Evolutionary conservation across 345 rosid genomes (phyloP).

Genomic region (Gossypium turneri): DNA sequence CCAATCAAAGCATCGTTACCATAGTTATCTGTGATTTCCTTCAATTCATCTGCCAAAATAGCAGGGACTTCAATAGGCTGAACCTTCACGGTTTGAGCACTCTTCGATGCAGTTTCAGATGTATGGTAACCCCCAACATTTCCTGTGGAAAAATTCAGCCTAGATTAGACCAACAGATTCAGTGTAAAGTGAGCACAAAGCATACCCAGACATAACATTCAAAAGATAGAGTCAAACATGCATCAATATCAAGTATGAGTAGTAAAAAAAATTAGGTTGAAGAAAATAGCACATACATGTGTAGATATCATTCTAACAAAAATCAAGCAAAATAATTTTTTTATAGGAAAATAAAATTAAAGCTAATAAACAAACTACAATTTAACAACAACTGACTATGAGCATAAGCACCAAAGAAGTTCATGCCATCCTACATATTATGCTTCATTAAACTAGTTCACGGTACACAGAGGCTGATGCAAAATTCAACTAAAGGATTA

Average conservation of each 20-base stretch:
- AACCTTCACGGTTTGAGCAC: conserved; percentile 49
- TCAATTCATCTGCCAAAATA: conserved; percentile 46
- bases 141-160: conserved; percentile 31
- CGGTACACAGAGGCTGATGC: not conserved
- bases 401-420: not conserved
- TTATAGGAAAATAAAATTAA: not conserved
- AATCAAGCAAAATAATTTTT: not conserved
- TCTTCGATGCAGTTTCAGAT: conserved; percentile 55
- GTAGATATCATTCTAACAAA: not conserved
- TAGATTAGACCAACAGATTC: not conserved
- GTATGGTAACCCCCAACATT: conserved; percentile 42
- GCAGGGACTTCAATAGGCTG: conserved; percentile 76
- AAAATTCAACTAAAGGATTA: conserved; percentile 21
- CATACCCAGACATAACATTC: not conserved
- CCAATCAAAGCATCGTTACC: conserved; percentile 54
- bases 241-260: not conserved
- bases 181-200: not conserved
- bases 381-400: not conserved
- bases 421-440: not conserved
- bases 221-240: not conserved
- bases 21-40: conserved; percentile 59
- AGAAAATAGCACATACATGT: not conserved
- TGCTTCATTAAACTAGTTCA: not conserved
- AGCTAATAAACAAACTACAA: not conserved
- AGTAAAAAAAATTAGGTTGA: not conserved